Percentiles rank a stretch among this genome's conserved stretches.
Conservation (phyloP, 1,284 basidiomycete genomes). For the Ganoderma lingzhi region DNA sequence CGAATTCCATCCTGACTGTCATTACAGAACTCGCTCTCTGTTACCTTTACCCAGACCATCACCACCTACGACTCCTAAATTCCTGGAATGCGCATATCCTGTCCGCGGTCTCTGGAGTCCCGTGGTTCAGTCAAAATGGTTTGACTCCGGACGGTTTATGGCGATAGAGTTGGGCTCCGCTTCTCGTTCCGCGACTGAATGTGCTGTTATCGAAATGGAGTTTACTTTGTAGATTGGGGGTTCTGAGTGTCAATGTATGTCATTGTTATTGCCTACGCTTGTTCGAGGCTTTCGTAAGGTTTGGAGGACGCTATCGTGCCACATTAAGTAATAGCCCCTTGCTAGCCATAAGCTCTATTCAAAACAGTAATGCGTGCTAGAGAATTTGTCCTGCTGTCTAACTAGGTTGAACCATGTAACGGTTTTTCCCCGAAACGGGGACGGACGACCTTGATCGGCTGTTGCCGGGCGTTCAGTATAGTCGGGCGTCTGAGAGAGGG, state of each 20-base stretch:
- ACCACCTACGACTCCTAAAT: slow-evolving; percentile 1
- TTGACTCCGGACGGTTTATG: background rate
- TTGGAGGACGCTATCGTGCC: background rate
- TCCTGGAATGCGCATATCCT: background rate
- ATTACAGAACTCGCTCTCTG: background rate
- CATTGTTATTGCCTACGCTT: background rate
- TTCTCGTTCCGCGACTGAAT: background rate
- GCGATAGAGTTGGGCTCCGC: background rate
- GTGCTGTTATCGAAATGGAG: background rate
- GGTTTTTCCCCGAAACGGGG: background rate
- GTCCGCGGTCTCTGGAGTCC: background rate
- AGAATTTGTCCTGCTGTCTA: too few species aligned
- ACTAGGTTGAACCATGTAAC: background rate
- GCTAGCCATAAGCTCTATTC: too few species aligned
- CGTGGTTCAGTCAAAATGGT: background rate
- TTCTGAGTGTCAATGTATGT: background rate
- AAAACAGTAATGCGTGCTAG: too few species aligned
- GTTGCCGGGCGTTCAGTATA: slow-evolving; percentile 5
- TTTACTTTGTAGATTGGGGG: background rate
- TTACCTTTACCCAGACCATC: slow-evolving; percentile 8
- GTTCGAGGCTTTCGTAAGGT: background rate
- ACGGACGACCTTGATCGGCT: background rate
- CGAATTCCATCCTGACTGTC: background rate
- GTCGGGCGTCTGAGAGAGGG: background rate
- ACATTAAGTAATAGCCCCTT: too few species aligned